These are phyloP conservation scores for Trichoderma reesei DNA, from an alignment of 495 filamentous ascomycete species.

Conservation along the genomic window DNA sequence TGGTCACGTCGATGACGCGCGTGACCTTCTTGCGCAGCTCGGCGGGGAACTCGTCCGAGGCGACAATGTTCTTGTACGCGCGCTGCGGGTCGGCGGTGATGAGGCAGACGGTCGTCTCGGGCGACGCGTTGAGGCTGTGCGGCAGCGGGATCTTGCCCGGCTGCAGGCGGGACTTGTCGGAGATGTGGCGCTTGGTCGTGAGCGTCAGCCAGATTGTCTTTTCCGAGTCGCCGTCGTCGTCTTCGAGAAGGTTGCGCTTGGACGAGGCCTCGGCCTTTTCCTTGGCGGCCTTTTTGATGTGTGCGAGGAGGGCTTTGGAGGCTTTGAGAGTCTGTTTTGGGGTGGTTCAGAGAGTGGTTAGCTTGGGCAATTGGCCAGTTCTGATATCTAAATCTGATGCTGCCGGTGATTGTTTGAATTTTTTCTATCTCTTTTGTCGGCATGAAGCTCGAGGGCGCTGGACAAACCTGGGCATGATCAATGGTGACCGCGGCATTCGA, in stretches of 20 bases:
- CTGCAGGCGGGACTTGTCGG: slow-evolving; percentile 67
- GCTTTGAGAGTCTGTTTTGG: slow-evolving; percentile 67
- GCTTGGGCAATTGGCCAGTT: background rate
- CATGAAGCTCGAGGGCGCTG: too few species aligned
- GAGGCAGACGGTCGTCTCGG: slow-evolving; percentile 60
- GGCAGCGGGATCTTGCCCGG: slow-evolving; percentile 53
- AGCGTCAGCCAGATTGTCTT: slow-evolving; percentile 71
- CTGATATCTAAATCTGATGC: too few species aligned
- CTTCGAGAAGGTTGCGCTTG: slow-evolving; percentile 62
- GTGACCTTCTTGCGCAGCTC: slow-evolving; percentile 62
- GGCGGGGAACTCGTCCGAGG: slow-evolving; percentile 62
- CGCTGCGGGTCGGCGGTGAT: slow-evolving; percentile 74
- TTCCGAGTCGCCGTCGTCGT: slow-evolving; percentile 43
- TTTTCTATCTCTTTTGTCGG: too few species aligned
- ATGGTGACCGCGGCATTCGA: background rate
- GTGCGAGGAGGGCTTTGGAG: slow-evolving; percentile 66
- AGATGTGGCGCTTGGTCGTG: slow-evolving; percentile 82
- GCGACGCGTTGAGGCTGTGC: slow-evolving; percentile 56
- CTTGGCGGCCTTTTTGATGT: slow-evolving; percentile 60
- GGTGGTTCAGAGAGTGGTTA: background rate
- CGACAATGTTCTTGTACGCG: slow-evolving; percentile 77
- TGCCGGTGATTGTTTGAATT: too few species aligned
- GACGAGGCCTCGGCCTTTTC: slow-evolving; percentile 43
- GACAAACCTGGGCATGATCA: slow-evolving; percentile 6
- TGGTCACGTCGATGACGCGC: slow-evolving; percentile 69